Evolutionary conservation across 179 eudicot species (phyloP).

Genomic region (Patellifolia procumbens): DNA sequence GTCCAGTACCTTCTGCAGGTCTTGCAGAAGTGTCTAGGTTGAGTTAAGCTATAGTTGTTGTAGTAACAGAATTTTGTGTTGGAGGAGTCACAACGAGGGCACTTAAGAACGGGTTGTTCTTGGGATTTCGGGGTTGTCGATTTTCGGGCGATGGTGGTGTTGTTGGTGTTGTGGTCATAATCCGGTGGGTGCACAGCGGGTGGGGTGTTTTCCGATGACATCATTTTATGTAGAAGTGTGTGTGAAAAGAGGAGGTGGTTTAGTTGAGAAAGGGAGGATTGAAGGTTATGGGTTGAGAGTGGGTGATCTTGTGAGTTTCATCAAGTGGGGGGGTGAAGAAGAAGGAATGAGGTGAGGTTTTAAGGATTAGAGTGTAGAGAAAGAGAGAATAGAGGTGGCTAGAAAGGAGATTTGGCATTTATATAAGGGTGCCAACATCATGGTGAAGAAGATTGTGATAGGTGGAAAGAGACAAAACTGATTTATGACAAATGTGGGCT

Average conservation of each 20-base stretch:
- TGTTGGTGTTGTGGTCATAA: conserved; percentile 22
- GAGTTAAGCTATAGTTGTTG: conserved; percentile 82
- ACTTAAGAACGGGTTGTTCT: conserved; percentile 42
- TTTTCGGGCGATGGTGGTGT: not conserved
- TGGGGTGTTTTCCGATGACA: conserved; percentile 48
- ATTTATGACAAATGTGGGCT: not conserved
- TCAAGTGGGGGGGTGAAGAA: conserved; percentile 29
- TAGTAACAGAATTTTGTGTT: conserved; percentile 90
- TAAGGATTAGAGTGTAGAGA: conserved; percentile 29
- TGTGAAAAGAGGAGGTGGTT: conserved; percentile 1
- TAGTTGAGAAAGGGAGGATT: conserved; percentile 18
- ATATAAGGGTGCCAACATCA: not conserved
- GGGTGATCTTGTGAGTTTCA: conserved; percentile 73
- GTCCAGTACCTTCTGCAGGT: conserved; percentile 91
- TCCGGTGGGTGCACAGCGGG: conserved; percentile 32
- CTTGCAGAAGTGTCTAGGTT: conserved; percentile 87
- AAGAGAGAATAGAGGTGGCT: conserved; percentile 21
- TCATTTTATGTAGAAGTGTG: conserved; percentile 18
- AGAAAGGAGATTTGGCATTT: conserved; percentile 2
- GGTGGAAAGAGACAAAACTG: not conserved
- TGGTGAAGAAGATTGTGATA: conserved; percentile 12
- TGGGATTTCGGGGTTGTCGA: conserved; percentile 25
- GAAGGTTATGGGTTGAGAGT: conserved; percentile 32
- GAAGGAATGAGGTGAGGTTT: conserved; percentile 28
- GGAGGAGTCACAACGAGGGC: conserved; percentile 78